Percentiles rank a stretch among this genome's conserved stretches.
phyloP scores from a whole-genome alignment of 768 basidiomycete genomes.

The Suillus plorans region DNA sequence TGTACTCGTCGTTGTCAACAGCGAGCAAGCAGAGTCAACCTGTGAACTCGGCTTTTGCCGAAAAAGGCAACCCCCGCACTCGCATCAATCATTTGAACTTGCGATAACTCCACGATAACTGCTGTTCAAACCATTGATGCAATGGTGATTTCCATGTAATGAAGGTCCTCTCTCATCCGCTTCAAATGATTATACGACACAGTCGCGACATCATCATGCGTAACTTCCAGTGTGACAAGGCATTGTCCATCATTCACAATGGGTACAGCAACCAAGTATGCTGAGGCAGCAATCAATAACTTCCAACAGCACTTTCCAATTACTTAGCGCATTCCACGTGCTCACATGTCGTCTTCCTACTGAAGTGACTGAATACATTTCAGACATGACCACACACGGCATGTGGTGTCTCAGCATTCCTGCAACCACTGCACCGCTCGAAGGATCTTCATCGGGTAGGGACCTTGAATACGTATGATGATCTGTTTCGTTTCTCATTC shows the following conservation, averaged over 20 bases:
- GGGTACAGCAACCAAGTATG: slow-evolving; percentile 28
- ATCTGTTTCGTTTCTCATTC: background rate
- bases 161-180: background rate
- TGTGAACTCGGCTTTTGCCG: slow-evolving; percentile 29
- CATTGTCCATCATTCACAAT: slow-evolving; percentile 11
- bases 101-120: too few relatives aligned
- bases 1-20: slow-evolving; percentile 35
- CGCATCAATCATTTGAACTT: background rate
- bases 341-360: background rate
- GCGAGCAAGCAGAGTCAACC: slow-evolving; percentile 23
- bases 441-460: slow-evolving; percentile 38
- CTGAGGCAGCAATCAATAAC: slow-evolving; percentile 28
- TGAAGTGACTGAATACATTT: background rate
- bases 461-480: slow-evolving; percentile 17
- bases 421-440: slow-evolving; percentile 42
- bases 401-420: slow-evolving; percentile 45
- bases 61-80: background rate
- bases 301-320: slow-evolving; percentile 24
- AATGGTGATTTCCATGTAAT: background rate
- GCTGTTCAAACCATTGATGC: background rate
- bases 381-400: slow-evolving; percentile 32
- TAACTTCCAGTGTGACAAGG: background rate
- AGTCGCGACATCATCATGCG: background rate
- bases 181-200: background rate
- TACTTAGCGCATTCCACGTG: slow-evolving; percentile 32